Evolutionary conservation across 2,329 filamentous ascomycete species (phyloP), one percentile per base, ranked within the genome.

Genomic region (Alternaria solani): DNA sequence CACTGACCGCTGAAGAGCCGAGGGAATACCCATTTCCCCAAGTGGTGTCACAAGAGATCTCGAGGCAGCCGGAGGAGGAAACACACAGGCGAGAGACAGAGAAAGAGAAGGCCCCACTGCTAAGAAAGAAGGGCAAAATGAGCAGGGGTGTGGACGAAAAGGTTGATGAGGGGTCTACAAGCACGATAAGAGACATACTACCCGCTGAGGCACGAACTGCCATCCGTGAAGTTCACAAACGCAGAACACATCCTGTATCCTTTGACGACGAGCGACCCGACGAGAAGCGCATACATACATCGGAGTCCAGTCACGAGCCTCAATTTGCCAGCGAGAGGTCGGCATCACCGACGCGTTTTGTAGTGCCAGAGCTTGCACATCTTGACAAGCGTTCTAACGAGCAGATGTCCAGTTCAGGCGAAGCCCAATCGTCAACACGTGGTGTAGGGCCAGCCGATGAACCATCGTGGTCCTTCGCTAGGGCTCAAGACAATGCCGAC

Each of bases 401-500:
- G 30, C 36, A 44, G 53, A 61, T 42, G 12, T 47, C 23, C 3
- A 55, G 55, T 11, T 41, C 41, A 30, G 39, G 8, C 39, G n/a
- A 48, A 34, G 46, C 30, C 30, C 42, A 62, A 57, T 55, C 63
- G 18, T 59, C 42, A 23, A 46, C 41, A 53, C 62, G 51, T 20
- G 59, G 55, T 8, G 47, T 57, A 20, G 57, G 65, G 20, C 59
- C 67, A 16, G 36, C 52, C 18, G 51, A 65, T 8, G 71, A 75
- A 55, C 71, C 76, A 39, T 66, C 73, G 18, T 79, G 78, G 78
- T 75, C 74, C 2, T 80, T 79, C 58, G 67, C 70, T 25, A 57
- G 70, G 52, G 76, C 80, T 72, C 79, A 82, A 61, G 82, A 84
- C 59, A 81, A 79, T 64, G 82, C 77, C 63, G 76, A 82, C 62